Percentiles rank a stretch among this genome's conserved stretches.
These are phyloP conservation scores for Verticillium nubilum DNA, from an alignment of 2,329 filamentous ascomycete genomes.

Conservation along the genomic window DNA sequence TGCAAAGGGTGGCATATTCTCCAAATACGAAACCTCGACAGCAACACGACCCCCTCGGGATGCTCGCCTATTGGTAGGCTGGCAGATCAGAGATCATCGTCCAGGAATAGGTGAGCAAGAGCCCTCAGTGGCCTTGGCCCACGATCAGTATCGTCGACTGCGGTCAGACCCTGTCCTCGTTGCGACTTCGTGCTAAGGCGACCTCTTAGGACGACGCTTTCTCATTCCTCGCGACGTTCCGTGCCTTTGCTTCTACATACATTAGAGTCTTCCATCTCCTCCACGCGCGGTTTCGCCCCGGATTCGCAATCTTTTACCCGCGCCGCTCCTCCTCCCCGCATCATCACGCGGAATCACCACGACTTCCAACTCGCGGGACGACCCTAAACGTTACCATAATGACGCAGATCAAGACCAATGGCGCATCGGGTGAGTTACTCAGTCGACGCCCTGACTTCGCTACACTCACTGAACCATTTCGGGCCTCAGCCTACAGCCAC, in stretches of 20 bases:
- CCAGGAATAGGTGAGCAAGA: neutral
- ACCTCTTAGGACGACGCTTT: neutral
- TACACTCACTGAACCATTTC: neutral
- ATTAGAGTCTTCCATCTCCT: neutral
- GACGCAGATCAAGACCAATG: constrained; percentile 1
- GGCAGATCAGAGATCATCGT: neutral
- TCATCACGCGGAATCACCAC: neutral
- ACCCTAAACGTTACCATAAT: neutral
- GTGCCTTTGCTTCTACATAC: neutral
- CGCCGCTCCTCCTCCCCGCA: neutral
- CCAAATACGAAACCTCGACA: neutral
- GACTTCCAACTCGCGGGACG: neutral
- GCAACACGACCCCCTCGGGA: neutral
- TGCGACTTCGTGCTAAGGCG: neutral
- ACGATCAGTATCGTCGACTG: neutral
- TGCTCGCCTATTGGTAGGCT: neutral
- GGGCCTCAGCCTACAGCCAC: constrained; percentile 15
- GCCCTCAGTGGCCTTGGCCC: neutral
- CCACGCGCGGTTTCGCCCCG: neutral
- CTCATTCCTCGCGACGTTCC: neutral
- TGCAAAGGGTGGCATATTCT: neutral
- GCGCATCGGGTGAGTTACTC: neutral
- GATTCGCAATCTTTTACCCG: neutral
- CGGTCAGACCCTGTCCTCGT: neutral
- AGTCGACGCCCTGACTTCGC: neutral